Conservation (phyloP, 2,329 filamentous ascomycete genomes). For the Cryphonectria parasitica region DNA sequence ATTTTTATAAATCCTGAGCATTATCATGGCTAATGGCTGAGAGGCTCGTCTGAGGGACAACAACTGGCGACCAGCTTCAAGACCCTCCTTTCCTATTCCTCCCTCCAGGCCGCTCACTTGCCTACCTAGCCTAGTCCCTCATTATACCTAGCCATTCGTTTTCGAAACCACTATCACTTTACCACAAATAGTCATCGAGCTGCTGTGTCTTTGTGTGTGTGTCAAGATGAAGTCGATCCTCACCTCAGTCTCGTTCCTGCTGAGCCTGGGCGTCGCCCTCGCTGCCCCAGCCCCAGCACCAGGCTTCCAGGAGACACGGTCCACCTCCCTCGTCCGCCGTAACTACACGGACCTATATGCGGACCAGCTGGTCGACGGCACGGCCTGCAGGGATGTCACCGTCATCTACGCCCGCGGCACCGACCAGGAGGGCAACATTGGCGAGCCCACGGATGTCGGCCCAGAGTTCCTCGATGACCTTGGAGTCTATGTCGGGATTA, state of each 20-base stretch:
- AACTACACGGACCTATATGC: conserved; percentile 15
- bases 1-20: conserved; percentile 7
- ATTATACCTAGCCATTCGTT: background rate
- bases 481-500: conserved; percentile 24
- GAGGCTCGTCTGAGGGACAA: background rate
- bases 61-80: background rate
- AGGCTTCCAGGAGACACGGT: background rate
- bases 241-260: background rate
- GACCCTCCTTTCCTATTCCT: background rate
- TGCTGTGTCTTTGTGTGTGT: too few relatives aligned
- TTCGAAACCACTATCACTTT: background rate
- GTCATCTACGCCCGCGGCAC: conserved; percentile 28
- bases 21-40: background rate
- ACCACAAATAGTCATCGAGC: background rate
- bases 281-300: background rate
- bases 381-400: conserved; percentile 26
- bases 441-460: conserved; percentile 31
- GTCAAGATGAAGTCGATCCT: conserved; percentile 19
- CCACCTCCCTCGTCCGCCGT: conserved; percentile 14
- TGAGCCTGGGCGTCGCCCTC: conserved; percentile 1
- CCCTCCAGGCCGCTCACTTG: background rate
- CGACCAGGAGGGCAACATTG: conserved; percentile 27
- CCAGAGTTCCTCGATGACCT: conserved; percentile 35
- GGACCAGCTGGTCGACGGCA: conserved; percentile 27
- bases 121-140: background rate